Conservation (phyloP, 1,139 yeast genomes). For the Scheffersomyces insectosa region DNA sequence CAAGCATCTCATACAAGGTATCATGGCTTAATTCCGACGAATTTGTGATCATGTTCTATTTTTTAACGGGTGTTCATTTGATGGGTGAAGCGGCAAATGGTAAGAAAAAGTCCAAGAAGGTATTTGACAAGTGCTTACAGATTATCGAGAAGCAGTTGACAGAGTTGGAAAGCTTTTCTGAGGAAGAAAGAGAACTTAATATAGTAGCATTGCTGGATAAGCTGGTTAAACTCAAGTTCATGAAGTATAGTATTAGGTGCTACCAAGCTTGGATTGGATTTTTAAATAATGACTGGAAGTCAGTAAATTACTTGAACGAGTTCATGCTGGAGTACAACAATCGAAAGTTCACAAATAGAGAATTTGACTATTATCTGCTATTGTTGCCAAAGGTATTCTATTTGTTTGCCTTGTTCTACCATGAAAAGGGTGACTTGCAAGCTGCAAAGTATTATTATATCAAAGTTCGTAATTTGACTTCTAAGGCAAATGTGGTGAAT, state of each 20-base stretch:
- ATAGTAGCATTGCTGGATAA: slow-evolving; percentile 19
- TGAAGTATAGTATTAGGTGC: slow-evolving; percentile 25
- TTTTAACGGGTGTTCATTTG: slow-evolving; percentile 40
- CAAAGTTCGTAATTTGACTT: slow-evolving; percentile 24
- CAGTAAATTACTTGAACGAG: slow-evolving; percentile 25
- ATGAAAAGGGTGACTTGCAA: slow-evolving; percentile 32
- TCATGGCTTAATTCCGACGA: slow-evolving; percentile 46
- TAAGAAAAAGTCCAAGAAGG: slow-evolving; percentile 29
- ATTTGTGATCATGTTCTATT: slow-evolving; percentile 39
- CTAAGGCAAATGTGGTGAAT: background rate
- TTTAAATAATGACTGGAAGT: slow-evolving; percentile 25
- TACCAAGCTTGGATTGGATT: slow-evolving; percentile 38
- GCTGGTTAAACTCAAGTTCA: slow-evolving; percentile 22
- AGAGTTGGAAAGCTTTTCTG: slow-evolving; percentile 14
- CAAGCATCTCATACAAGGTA: slow-evolving; percentile 14
- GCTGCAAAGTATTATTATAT: slow-evolving; percentile 40
- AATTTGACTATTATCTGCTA: slow-evolving; percentile 29
- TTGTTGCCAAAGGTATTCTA: slow-evolving; percentile 37
- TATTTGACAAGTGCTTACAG: slow-evolving; percentile 36
- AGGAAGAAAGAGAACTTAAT: slow-evolving; percentile 15
- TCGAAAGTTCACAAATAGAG: slow-evolving; percentile 31
- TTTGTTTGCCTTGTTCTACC: slow-evolving; percentile 39
- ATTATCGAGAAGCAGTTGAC: slow-evolving; percentile 28
- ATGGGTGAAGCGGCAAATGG: slow-evolving; percentile 33
- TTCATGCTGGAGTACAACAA: slow-evolving; percentile 36